Base-by-base conservation (phyloP, 768 basidiomycete species). In the Leccinum uliginosum region DNA sequence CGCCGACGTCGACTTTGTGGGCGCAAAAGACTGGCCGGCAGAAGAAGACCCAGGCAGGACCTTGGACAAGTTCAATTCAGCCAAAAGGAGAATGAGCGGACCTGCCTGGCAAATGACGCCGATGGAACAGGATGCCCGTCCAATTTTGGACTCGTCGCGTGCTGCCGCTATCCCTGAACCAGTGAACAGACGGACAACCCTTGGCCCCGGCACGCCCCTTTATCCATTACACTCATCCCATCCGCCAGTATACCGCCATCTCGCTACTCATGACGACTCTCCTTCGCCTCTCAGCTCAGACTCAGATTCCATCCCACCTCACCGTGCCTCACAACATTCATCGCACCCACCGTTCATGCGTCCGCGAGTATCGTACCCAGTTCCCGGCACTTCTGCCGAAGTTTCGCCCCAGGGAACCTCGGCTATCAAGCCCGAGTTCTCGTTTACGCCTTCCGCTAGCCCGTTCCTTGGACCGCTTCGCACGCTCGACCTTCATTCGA, bases 401-500 rank as follows among this genome's bases (percentile, higher is more conserved):
- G 57, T 65, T 34, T 71, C 70, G 26, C 68, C 64, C 12, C 69
- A 59, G 53, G 65, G 60, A 6, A 27, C 49, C 14, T 50, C 72
- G 51, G 58, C 50, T 40, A 53, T 63, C 54, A 72, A 68, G 44
- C 61, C 72, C 23, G 77, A 76, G 50, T 71, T 76, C 64, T 58
- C 70, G 4, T 76, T 80, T 63, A 90, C 89, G 1, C 89, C 89
- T 1, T 86, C 84, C 19, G 85, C 88, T 2, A 88, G 86, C 57
- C 89, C 89, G 1, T 91, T 92, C 78, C 80, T 92, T 21, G 89
- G 86, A 0, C 87, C 88, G 2, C 72, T 92, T 61, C 80, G 86
- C 53, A 86, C 85, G 6, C 79, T 92, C 56, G 85, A 89, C 63
- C 81, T 91, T 45, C 87, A 89, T 64, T 86, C 85, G 1, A 74